Evolutionary conservation across 805 yeast species (phyloP), one percentile per base, ranked within the genome.

Genomic region (Cyberlindnera suaveolens): DNA sequence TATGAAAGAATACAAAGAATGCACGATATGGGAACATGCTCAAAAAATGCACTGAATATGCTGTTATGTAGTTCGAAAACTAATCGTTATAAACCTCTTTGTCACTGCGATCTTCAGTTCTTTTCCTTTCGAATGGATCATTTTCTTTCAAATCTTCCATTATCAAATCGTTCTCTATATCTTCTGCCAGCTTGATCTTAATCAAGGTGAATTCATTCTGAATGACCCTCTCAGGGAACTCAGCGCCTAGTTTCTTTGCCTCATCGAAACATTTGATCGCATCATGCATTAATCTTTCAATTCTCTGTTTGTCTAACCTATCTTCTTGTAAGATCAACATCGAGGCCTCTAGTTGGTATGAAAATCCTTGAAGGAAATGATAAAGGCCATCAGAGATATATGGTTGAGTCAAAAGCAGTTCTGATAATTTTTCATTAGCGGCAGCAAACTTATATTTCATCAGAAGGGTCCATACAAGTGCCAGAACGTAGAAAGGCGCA

Each of bases 351-450:
- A 54, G n/a, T 32, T 52, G 52, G 31, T 38, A 48, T 5, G 57
- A 45, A 3, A 55, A 36, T 6, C 62, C 62, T 31, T 53, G 53
- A 11, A 58, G 32, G 41, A 51, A 57, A 34, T 52, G 46, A 33
- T 40, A 52, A n/a, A 50, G 31, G 4, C 62, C 62, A 29, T 58
- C 57, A 14, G 44, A 36, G 3, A 46, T 37, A 20, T 47, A 58
- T 2, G 61, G 60, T 11, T 34, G 20, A 33, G 18, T 42, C 15
- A 46, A 23, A 18, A 56, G 15, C 11, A 51, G 16, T 26, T 49
- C 50, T 13, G 47, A 38, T 11, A 57, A 35, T 37, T 44, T 50
- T 8, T 57, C 61, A 31, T 51, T 48, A 1, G 40, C 52, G 2
- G 14, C 23, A 5, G 42, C 34, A 23, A 53, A 57, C 27, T 53